Conservation (phyloP, 805 yeast genomes). For the Candida chauliodis region DNA sequence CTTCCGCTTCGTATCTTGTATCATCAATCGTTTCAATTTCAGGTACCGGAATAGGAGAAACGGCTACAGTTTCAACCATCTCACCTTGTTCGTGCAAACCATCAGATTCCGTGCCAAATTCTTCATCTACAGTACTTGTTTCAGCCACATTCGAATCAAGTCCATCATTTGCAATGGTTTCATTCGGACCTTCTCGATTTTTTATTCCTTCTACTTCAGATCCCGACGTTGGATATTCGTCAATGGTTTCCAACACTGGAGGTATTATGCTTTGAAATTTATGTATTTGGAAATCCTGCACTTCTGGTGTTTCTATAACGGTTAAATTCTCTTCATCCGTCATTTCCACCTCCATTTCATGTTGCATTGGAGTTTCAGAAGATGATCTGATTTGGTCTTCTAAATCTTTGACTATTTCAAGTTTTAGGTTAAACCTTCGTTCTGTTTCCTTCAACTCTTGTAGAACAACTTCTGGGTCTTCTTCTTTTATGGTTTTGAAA, state of each 20-base stretch:
- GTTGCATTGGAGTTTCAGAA: neutral
- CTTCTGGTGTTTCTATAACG: constrained; percentile 8
- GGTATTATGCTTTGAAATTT: neutral
- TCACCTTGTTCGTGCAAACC: too few species aligned
- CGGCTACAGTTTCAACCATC: too few species aligned
- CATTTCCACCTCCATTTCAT: constrained; percentile 1
- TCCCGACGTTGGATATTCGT: neutral
- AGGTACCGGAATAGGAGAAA: neutral
- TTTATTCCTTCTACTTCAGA: neutral
- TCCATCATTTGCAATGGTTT: too few species aligned
- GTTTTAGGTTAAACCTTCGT: constrained; percentile 19
- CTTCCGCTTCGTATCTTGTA: neutral
- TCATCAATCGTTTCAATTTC: constrained; percentile 3
- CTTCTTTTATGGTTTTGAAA: constrained; percentile 22
- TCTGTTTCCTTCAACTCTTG: constrained; percentile 21
- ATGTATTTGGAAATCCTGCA: neutral
- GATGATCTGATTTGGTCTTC: constrained; percentile 3
- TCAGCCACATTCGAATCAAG: too few species aligned
- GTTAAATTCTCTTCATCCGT: neutral
- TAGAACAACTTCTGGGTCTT: constrained; percentile 22
- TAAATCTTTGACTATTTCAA: constrained; percentile 13
- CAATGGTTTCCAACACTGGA: neutral
- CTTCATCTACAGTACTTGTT: too few species aligned
- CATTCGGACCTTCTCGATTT: neutral
- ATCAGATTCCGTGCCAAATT: too few species aligned